Percentiles rank a stretch among this genome's conserved stretches.
phyloP scores from a whole-genome alignment of 1,284 basidiomycete genomes.

The Cryptococcus sp. region DNA sequence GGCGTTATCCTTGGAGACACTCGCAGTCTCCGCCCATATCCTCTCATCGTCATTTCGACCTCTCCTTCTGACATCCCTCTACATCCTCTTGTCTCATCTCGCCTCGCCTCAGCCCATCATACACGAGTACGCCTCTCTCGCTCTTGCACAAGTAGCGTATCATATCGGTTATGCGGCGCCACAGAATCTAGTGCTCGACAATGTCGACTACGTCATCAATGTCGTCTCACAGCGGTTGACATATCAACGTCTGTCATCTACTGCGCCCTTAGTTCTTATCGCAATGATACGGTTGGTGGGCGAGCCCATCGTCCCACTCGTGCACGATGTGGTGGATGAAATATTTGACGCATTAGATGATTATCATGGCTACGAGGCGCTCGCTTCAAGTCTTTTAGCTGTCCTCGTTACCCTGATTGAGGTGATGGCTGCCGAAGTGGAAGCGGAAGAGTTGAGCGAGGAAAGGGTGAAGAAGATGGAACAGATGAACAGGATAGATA shows the following conservation, averaged over 20 bases:
- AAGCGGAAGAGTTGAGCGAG: conserved; percentile 50
- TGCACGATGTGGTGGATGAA: conserved; percentile 89
- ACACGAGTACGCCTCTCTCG: conserved; percentile 67
- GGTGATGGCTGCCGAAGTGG: conserved; percentile 69
- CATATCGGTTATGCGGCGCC: conserved; percentile 78
- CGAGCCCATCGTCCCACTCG: conserved; percentile 75
- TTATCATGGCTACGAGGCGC: conserved; percentile 77
- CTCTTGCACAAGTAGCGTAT: conserved; percentile 68
- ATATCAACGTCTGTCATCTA: conserved; percentile 67
- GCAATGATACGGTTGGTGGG: conserved; percentile 83
- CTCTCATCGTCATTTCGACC: conserved; percentile 58
- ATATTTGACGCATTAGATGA: conserved; percentile 92
- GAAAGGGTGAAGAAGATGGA: conserved; percentile 29
- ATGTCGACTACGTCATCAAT: conserved; percentile 92
- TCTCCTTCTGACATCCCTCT: conserved; percentile 75
- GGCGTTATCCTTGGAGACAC: conserved; percentile 67
- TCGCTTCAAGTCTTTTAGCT: conserved; percentile 55
- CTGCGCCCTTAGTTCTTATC: conserved; percentile 64
- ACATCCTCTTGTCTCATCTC: conserved; percentile 78
- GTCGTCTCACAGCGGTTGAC: conserved; percentile 77
- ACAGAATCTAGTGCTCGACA: conserved; percentile 79
- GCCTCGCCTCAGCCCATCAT: conserved; percentile 69
- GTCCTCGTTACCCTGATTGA: conserved; percentile 84
- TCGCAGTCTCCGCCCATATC: conserved; percentile 69
- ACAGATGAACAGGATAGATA: conserved; percentile 50